Base-by-base conservation (phyloP, 2,329 filamentous ascomycete genomes). In the Diaporthe ilicicola region DNA sequence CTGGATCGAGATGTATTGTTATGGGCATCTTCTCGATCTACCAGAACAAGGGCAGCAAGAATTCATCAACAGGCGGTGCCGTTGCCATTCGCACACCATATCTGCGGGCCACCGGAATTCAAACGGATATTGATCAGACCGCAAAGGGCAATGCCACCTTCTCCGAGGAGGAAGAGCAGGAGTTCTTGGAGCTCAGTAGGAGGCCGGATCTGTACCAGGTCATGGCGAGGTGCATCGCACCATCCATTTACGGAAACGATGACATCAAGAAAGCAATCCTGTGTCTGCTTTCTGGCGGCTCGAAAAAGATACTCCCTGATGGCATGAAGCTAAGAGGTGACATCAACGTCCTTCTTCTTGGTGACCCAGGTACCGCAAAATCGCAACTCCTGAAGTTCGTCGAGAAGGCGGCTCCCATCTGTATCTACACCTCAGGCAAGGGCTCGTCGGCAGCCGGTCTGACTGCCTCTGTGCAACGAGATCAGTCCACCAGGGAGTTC, bases 1-100 rank as follows among this genome's bases (percentile, higher is more conserved):
- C 96, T 7, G 96, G 96, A 37, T 97, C 95, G 64, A 89, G 95
- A 79, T 99, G 96, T 81, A 97, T 94, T 3, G 88, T 99, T 22
- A 98, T 96, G 89, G 96, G 96, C 24, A 94, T 99, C 42, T 99
- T 98, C 84, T 98, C 95, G 37, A 98, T 98, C 78, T 99, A 98
- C 81, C 94, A 98, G 81, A 93, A 92, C 76, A 98, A 98, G 81
- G 93, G 92, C 50, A 92, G 90, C 51, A 97, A 95, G 81, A 68
- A 68, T 76, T 90, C 89, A 5, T 89, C 87, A 22, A 90, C 88
- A 2, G 91, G 91, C 66, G 92, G 92, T 2, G 96, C 96, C 1
- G 95, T 98, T 3, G 96, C 96, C 10, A 98, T 99, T 76, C 90
- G 96, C 74, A 98, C 97, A 59, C 96, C 96, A 0, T 99, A 99